These are phyloP conservation scores for Penicillium sumatraense DNA, from an alignment of 2,329 filamentous ascomycete genomes.

Conservation along the genomic window DNA sequence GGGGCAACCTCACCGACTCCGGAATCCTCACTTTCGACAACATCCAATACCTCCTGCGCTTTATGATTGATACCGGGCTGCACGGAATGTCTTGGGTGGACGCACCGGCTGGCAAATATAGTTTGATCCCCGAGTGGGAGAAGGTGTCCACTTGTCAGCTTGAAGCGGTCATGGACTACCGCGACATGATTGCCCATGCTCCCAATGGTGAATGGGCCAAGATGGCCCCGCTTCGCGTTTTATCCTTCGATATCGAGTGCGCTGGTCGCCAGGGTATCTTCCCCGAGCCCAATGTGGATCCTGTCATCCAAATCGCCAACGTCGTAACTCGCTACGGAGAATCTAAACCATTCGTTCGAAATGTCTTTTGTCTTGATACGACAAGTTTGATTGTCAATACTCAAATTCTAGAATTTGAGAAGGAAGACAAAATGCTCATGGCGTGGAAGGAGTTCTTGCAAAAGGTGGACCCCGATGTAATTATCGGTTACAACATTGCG, in stretches of 20 bases:
- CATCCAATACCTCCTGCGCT: conserved; percentile 90
- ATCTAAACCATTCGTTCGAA: conserved; percentile 90
- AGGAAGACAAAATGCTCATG: conserved; percentile 87
- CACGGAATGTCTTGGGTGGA: conserved; percentile 98
- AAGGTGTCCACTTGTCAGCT: conserved; percentile 95
- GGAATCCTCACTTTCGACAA: conserved; percentile 92
- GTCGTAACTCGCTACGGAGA: conserved; percentile 94
- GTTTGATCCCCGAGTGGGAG: conserved; percentile 66
- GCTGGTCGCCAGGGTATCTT: conserved; percentile 97
- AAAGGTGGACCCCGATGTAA: conserved; percentile 91
- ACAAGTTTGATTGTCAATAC: conserved; percentile 95
- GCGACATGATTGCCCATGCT: conserved; percentile 82
- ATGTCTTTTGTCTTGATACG: conserved; percentile 92
- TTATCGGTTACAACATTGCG: conserved; percentile 97
- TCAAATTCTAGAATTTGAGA: conserved; percentile 80
- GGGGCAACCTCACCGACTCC: conserved; percentile 68
- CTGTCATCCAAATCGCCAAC: conserved; percentile 97
- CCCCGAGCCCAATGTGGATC: conserved; percentile 87
- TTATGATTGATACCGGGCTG: conserved; percentile 97
- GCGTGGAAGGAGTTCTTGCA: conserved; percentile 90
- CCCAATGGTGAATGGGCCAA: conserved; percentile 96
- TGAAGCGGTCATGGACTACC: conserved; percentile 83
- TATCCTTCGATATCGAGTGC: conserved; percentile 99
- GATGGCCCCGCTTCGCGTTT: conserved; percentile 88
- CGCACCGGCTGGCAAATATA: conserved; percentile 74